Base-by-base conservation (phyloP, 208 protist species). In the Trypanosoma conorhini region DNA sequence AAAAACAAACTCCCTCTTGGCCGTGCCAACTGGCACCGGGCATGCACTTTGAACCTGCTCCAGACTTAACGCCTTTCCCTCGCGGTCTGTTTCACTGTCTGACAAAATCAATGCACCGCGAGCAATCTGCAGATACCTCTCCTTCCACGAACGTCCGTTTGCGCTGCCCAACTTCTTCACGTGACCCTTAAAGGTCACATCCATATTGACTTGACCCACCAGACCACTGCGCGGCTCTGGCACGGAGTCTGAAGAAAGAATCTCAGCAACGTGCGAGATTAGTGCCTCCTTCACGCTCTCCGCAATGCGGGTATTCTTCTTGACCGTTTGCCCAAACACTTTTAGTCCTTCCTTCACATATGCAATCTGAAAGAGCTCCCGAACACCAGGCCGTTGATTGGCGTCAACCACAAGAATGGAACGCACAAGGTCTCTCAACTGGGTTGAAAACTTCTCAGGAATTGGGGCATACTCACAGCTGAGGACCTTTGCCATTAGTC, bases 41-140 rank as follows among this genome's bases (percentile, higher is more conserved):
- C 86, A 94, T 17, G 88, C 80, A 50, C 86, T 88, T 63, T 92
- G 89, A 28, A 94, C 87, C 56, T 94, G 86, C 66, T 91, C 84
- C 13, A 94, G 67, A 62, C 82, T 90, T 42, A 94, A 76, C 9
- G 86, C 89, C 74, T 94, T 94, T 48, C 81, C 86, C 50, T 92
- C 82, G 0, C 76, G 81, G 62, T 91, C 89, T 0, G 74, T 56
- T 60, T 94, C 84, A 72, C 70, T 84, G 28, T 94, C 86, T 13
- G 84, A 88, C 50, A 94, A 73, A 67, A 94, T 87, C 22, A 94
- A 74, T 42, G 89, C 82, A 24, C 89, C 84, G 35, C 83, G 83
- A 56, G 86, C 80, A 26, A 94, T 73, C 52, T 91, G 83, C 48
- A 94, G 76, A 63, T 82, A 92, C 17, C 85, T 78, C 56, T 72